Evolutionary conservation across 2,329 filamentous ascomycete genomes (phyloP).

Genomic region (Cordyceps farinosa): DNA sequence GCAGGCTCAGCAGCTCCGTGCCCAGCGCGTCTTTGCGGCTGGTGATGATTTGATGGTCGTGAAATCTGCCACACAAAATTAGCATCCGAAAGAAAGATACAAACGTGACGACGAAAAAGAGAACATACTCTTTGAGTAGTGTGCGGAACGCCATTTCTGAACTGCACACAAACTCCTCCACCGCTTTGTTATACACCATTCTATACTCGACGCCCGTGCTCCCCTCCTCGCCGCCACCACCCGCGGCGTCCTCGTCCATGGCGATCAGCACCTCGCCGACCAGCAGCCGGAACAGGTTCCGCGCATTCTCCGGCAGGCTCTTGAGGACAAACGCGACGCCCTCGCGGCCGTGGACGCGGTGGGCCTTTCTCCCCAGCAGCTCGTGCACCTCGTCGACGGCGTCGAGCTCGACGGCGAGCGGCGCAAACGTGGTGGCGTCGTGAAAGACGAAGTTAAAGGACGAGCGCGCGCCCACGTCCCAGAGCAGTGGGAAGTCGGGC

Average conservation of each 20-base stretch:
- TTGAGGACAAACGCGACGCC: constrained; percentile 88
- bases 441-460: constrained; percentile 87
- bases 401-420: constrained; percentile 70
- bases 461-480: constrained; percentile 81
- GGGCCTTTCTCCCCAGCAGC: constrained; percentile 74
- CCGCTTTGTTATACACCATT: constrained; percentile 88
- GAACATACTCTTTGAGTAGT: constrained; percentile 77
- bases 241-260: constrained; percentile 56
- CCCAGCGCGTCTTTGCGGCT: constrained; percentile 82
- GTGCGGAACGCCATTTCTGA: constrained; percentile 95
- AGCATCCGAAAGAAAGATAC: constrained; percentile 19
- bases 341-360: constrained; percentile 81
- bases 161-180: constrained; percentile 94
- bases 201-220: constrained; percentile 80
- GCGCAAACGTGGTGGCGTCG: constrained; percentile 84
- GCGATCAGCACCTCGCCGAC: constrained; percentile 78
- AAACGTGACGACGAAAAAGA: not conserved
- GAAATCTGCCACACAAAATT: constrained; percentile 58
- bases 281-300: constrained; percentile 79
- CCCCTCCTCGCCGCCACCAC: constrained; percentile 42
- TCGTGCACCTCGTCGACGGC: constrained; percentile 88
- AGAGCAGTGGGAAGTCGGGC: constrained; percentile 81
- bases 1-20: constrained; percentile 79
- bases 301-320: constrained; percentile 87
- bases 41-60: constrained; percentile 96